Percentiles rank a stretch among this genome's conserved stretches.
Conservation (phyloP, 441 rosid species). For the Populus hybrid region DNA sequence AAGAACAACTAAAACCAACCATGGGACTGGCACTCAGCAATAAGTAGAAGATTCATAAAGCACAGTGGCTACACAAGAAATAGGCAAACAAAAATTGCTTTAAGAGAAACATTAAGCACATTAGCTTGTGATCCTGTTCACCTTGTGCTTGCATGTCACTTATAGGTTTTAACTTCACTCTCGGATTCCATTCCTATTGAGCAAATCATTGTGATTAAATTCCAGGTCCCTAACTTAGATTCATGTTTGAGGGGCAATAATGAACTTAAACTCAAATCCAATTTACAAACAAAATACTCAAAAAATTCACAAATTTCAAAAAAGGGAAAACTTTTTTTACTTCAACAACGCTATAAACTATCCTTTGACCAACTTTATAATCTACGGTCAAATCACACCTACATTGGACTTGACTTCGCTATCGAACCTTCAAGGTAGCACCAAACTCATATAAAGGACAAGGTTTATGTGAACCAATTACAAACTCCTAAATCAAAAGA, state of each 20-base stretch:
- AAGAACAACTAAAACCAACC: neutral
- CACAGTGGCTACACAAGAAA: neutral
- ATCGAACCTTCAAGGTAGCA: neutral
- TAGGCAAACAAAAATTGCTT: neutral
- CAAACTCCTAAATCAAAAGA: neutral
- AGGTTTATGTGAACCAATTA: neutral
- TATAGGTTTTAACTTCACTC: neutral
- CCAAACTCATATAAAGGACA: neutral
- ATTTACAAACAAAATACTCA: neutral
- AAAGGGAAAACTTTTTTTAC: neutral
- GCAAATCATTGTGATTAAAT: no score
- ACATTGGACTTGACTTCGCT: neutral
- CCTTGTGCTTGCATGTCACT: neutral
- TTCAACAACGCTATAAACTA: neutral
- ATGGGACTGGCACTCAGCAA: neutral
- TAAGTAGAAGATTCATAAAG: neutral
- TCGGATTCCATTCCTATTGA: neutral
- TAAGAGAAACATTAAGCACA: neutral
- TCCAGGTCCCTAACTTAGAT: neutral
- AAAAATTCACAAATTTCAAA: neutral
- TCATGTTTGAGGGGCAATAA: neutral
- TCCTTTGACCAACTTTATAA: neutral
- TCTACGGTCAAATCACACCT: neutral
- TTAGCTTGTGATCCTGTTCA: neutral
- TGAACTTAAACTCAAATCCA: neutral